These are phyloP conservation scores for Acanthamoeba triangularis DNA, from an alignment of 208 protist species.

Conservation along the genomic window DNA sequence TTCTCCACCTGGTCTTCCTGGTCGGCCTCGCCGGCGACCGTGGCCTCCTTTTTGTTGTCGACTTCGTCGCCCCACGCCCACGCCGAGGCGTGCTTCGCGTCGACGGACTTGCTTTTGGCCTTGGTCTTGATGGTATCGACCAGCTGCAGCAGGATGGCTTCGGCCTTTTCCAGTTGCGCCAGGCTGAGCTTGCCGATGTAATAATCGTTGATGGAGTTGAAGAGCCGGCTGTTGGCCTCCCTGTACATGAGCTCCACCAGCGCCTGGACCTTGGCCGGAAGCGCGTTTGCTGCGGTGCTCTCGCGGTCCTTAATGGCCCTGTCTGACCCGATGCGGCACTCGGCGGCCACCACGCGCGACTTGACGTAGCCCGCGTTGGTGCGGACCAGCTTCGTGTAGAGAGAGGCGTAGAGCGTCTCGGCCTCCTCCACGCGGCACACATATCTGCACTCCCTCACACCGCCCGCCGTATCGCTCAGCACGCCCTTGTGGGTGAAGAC, in stretches of 20 bases:
- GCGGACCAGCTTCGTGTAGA: conserved; percentile 7
- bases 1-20: background rate
- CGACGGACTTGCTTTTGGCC: background rate
- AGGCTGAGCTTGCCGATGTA: conserved; percentile 50
- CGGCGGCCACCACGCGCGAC: background rate
- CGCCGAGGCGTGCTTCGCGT: background rate
- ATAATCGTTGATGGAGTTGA: conserved; percentile 25
- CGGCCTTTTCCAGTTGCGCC: conserved; percentile 4
- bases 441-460: conserved; percentile 18
- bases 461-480: background rate
- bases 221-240: conserved; percentile 3
- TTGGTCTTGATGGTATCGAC: background rate
- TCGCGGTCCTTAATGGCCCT: background rate
- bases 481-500: conserved; percentile 56
- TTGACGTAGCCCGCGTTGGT: conserved; percentile 13
- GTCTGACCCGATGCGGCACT: conserved; percentile 17
- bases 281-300: background rate
- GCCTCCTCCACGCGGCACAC: conserved; percentile 31
- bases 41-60: background rate
- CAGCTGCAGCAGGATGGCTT: conserved; percentile 5
- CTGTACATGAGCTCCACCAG: conserved; percentile 18
- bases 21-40: background rate
- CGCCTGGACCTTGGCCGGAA: background rate
- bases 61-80: background rate
- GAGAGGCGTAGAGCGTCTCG: conserved; percentile 3